A percentile compares a stretch with the other conserved stretches of the same genome.
Conservation (phyloP, 2,329 filamentous ascomycete species). For the Neofusicoccum umdonicola region DNA sequence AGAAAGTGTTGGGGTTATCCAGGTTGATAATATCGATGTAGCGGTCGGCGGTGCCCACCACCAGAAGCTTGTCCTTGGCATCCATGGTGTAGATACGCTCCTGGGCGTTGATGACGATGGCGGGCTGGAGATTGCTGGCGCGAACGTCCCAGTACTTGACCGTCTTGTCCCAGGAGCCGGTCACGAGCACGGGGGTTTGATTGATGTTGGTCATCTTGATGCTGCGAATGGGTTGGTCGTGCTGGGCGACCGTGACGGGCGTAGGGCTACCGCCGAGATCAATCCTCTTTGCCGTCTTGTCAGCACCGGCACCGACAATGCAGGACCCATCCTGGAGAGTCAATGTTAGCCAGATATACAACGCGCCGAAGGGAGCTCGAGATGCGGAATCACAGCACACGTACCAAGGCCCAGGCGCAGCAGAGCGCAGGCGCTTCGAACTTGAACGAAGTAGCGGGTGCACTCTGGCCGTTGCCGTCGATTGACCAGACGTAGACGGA, state of each 20-base stretch:
- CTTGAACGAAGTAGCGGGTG: slow-evolving; percentile 82
- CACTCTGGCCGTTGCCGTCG: slow-evolving; percentile 69
- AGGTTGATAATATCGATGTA: slow-evolving; percentile 96
- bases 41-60: slow-evolving; percentile 88
- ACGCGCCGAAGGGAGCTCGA: not conserved
- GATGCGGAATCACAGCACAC: slow-evolving; percentile 26
- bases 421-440: slow-evolving; percentile 82
- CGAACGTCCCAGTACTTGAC: slow-evolving; percentile 87
- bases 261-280: slow-evolving; percentile 64
- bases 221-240: slow-evolving; percentile 78
- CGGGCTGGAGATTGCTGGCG: slow-evolving; percentile 54
- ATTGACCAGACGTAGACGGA: slow-evolving; percentile 98
- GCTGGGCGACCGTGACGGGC: slow-evolving; percentile 70
- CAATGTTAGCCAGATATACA: not conserved
- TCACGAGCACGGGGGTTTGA: slow-evolving; percentile 78
- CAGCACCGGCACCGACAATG: slow-evolving; percentile 80
- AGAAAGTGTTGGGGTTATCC: slow-evolving; percentile 81
- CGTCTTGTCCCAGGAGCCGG: slow-evolving; percentile 89
- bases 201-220: slow-evolving; percentile 63
- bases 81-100: slow-evolving; percentile 91
- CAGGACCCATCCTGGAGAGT: slow-evolving; percentile 79
- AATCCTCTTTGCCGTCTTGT: slow-evolving; percentile 86
- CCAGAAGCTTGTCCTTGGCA: slow-evolving; percentile 80
- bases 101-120: slow-evolving; percentile 64
- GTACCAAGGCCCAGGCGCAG: slow-evolving; percentile 84